These are phyloP conservation scores for Gliomastix tumulicola DNA, from an alignment of 2,329 filamentous ascomycete genomes.

Conservation along the genomic window DNA sequence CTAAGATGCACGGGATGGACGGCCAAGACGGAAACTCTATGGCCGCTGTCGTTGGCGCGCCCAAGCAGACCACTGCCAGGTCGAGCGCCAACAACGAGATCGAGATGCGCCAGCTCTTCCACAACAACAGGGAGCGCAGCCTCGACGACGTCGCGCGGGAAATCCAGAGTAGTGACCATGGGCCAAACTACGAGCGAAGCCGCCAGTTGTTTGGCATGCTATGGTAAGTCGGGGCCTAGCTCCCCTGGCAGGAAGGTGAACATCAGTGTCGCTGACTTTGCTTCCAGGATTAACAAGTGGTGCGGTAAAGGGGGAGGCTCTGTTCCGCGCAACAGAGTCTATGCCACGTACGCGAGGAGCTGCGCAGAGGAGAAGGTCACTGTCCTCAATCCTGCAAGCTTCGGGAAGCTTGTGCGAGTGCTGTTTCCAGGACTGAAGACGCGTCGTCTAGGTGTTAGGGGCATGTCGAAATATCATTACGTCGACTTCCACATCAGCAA, in stretches of 20 bases:
- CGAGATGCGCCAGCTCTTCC: constrained; percentile 70
- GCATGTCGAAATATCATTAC: constrained; percentile 98
- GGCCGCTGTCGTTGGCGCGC: constrained; percentile 18
- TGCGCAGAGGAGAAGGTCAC: constrained; percentile 93
- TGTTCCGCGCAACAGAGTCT: constrained; percentile 86
- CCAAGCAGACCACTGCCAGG: constrained; percentile 52
- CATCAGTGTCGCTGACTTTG: too few species aligned
- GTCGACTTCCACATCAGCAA: constrained; percentile 61
- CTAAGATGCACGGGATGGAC: constrained; percentile 54
- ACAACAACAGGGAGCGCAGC: constrained; percentile 58
- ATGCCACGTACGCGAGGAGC: constrained; percentile 87
- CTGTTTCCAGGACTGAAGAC: constrained; percentile 95
- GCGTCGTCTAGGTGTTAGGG: constrained; percentile 80
- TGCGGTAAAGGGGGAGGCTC: constrained; percentile 74
- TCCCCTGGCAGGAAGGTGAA: too few species aligned
- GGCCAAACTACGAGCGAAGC: constrained; percentile 74
- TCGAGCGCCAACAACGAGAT: constrained; percentile 75
- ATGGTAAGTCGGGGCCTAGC: too few species aligned
- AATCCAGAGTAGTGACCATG: constrained; percentile 71
- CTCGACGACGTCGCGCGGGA: constrained; percentile 69
- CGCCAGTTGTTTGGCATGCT: constrained; percentile 86
- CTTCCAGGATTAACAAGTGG: constrained; percentile 70
- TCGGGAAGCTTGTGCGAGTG: constrained; percentile 93
- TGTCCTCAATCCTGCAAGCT: constrained; percentile 92
- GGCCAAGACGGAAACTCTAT: constrained; percentile 50